Evolutionary conservation across 441 rosid species (phyloP).

Genomic region (Dalechampia spathulata): DNA sequence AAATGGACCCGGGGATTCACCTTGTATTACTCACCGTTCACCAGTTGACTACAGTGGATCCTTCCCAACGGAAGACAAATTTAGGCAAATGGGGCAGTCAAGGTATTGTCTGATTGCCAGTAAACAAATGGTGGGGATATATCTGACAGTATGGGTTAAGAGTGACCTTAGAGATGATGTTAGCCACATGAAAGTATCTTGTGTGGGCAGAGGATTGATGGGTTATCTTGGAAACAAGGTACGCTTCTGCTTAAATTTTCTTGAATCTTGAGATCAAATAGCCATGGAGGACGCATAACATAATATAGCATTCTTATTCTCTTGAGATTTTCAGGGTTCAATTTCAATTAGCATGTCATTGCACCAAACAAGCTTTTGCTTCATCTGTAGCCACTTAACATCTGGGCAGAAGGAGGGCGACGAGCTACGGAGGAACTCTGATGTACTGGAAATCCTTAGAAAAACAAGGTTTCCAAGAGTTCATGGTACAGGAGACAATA

Average conservation of each 20-base stretch:
- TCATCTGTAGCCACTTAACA: conserved; percentile 94
- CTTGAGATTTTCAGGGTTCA: conserved; percentile 70
- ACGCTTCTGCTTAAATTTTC: conserved; percentile 12
- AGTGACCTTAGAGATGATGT: conserved; percentile 69
- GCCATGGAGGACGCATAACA: conserved; percentile 4
- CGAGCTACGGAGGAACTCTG: conserved; percentile 88
- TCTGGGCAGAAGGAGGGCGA: conserved; percentile 99
- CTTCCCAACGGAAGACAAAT: conserved; percentile 48
- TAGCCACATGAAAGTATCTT: conserved; percentile 85
- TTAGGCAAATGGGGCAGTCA: conserved; percentile 56
- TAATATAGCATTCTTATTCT: conserved; percentile 19
- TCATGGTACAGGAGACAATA: conserved; percentile 47
- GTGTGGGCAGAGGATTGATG: conserved; percentile 98
- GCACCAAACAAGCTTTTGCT: conserved; percentile 96
- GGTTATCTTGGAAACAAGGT: conserved; percentile 99
- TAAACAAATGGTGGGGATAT: conserved; percentile 96
- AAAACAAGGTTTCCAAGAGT: conserved; percentile 95
- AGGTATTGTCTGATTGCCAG: conserved; percentile 88
- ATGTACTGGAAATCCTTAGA: conserved; percentile 92
- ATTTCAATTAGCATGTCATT: conserved; percentile 97
- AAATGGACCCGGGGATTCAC: conserved; percentile 71
- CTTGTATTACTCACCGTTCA: conserved; percentile 50
- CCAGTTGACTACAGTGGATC: conserved; percentile 48
- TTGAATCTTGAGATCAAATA: conserved; percentile 7
- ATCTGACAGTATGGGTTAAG: conserved; percentile 86